These are phyloP conservation scores for Cnidoscolus chayamansa DNA, from an alignment of 441 rosid species.

Conservation along the genomic window DNA sequence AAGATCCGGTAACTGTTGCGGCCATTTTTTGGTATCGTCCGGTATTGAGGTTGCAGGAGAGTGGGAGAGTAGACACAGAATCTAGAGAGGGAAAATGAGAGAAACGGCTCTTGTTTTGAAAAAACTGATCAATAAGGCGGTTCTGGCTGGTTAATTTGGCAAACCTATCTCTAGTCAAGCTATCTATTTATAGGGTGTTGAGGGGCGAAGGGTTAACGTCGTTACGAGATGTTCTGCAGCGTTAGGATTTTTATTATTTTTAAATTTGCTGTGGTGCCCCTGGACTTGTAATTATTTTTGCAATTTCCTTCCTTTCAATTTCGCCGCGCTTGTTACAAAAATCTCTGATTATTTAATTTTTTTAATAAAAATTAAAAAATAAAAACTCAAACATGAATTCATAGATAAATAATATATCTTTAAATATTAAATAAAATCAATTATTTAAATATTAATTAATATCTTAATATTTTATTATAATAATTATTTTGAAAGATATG, in stretches of 20 bases:
- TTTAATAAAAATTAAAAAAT: no score
- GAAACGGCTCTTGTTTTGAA: neutral
- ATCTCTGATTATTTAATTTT: no score
- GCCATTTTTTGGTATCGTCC: constrained; percentile 31
- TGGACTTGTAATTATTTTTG: neutral
- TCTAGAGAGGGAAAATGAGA: neutral
- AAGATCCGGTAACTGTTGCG: constrained; percentile 22
- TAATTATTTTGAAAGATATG: no score
- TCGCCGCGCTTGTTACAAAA: no score
- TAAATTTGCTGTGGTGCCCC: neutral
- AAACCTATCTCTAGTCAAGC: constrained; percentile 41
- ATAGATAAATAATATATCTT: no score
- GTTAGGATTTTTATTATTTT: neutral
- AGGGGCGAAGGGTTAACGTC: neutral
- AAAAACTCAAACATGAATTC: no score
- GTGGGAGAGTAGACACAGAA: neutral
- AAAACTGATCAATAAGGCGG: neutral
- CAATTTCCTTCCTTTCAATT: no score
- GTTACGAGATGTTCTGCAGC: constrained; percentile 14
- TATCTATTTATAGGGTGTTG: constrained; percentile 38
- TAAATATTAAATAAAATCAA: no score
- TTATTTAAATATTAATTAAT: no score
- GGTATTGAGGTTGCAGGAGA: constrained; percentile 5
- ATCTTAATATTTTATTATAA: no score
- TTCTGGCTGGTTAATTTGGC: constrained; percentile 38